These are phyloP conservation scores for Podaxis sp. DNA, from an alignment of 768 basidiomycete genomes.

Conservation along the genomic window DNA sequence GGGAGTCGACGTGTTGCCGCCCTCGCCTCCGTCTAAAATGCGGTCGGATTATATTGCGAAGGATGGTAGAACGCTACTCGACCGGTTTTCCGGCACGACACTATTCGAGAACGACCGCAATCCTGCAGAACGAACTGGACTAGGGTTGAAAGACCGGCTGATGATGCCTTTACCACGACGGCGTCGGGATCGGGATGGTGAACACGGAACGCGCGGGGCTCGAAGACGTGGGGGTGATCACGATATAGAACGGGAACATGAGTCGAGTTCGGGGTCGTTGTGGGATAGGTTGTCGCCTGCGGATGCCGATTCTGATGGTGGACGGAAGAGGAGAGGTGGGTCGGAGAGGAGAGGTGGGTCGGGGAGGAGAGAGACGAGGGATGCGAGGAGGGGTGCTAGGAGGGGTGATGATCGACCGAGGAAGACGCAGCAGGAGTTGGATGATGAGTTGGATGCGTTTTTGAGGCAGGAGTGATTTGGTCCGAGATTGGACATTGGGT, in stretches of 20 bases:
- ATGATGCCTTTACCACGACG: conserved; percentile 47
- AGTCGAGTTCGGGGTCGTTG: conserved; percentile 7
- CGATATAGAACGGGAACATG: neutral
- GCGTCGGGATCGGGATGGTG: conserved; percentile 17
- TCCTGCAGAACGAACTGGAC: conserved; percentile 1
- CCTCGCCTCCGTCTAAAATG: conserved; percentile 64
- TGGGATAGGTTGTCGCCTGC: conserved; percentile 9
- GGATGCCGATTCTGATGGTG: conserved; percentile 14
- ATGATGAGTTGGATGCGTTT: conserved; percentile 83
- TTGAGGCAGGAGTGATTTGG: conserved; percentile 35
- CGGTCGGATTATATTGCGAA: conserved; percentile 60
- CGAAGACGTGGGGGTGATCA: conserved; percentile 16
- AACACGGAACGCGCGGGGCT: neutral
- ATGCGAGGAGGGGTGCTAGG: conserved; percentile 23
- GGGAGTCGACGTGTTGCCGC: conserved; percentile 22
- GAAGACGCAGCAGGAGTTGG: conserved; percentile 75
- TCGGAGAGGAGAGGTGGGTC: conserved; percentile 23
- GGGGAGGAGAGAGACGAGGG: conserved; percentile 22
- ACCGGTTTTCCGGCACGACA: conserved; percentile 42
- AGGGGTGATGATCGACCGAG: conserved; percentile 39
- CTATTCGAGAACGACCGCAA: conserved; percentile 4
- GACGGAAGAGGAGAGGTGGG: conserved; percentile 22
- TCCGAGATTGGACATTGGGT: neutral
- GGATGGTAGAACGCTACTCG: conserved; percentile 52
- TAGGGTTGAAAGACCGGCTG: conserved; percentile 32